Percentiles rank a stretch among this genome's conserved stretches.
Evolutionary conservation across 495 filamentous ascomycete species (phyloP).

Genomic region (Aspergillus saccharolyticus): DNA sequence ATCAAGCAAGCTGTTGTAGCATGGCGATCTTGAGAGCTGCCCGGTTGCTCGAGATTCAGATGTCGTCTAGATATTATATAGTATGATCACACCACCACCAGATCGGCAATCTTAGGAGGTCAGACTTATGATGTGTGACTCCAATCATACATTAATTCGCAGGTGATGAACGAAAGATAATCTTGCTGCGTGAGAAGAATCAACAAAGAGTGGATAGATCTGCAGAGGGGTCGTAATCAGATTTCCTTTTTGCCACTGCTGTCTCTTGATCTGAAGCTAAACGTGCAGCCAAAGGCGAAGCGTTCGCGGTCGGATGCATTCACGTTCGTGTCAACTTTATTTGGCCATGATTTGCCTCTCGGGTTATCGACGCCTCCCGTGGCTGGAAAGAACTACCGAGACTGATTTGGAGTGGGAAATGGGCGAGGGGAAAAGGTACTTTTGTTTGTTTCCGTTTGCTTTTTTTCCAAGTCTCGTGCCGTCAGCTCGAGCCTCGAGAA

Average conservation of each 20-base stretch:
- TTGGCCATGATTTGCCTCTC: background rate
- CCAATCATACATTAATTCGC: background rate
- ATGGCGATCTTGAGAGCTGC: background rate
- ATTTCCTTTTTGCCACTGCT: background rate
- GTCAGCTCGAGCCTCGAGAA: no score
- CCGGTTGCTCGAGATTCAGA: background rate
- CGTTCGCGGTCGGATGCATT: slow-evolving; percentile 3
- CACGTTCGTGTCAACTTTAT: background rate
- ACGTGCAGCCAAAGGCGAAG: background rate
- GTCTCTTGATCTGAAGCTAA: background rate
- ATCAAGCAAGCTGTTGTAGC: background rate
- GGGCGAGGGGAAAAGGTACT: background rate
- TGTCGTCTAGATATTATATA: background rate
- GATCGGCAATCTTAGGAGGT: background rate
- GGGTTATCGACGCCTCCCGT: slow-evolving; percentile 16
- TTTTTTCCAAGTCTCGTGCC: no score
- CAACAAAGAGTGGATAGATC: background rate
- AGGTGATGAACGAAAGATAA: background rate
- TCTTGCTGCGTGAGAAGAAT: background rate
- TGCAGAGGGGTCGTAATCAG: background rate
- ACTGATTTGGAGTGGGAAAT: background rate
- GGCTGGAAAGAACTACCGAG: background rate
- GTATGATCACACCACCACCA: background rate
- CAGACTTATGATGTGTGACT: background rate
- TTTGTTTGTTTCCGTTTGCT: no score